Evolutionary conservation across 805 yeast species (phyloP).

Genomic region (Suhomyces pyralidae): DNA sequence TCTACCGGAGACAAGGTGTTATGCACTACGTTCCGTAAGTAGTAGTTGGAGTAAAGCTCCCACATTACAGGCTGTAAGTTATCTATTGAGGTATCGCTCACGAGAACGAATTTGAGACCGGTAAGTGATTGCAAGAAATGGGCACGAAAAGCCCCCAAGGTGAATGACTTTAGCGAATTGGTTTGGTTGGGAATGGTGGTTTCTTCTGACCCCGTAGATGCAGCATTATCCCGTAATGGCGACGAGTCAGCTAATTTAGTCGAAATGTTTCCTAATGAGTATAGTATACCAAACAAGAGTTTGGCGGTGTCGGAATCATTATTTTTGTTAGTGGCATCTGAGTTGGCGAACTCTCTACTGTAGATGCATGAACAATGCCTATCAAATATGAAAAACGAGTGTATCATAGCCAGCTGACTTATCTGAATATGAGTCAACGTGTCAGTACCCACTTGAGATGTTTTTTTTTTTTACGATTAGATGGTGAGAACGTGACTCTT

Average conservation of each 20-base stretch:
- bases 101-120: constrained; percentile 69
- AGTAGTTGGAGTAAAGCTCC: constrained; percentile 58
- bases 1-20: constrained; percentile 57
- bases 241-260: constrained; percentile 42
- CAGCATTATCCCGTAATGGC: constrained; percentile 15
- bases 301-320: constrained; percentile 72
- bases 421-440: constrained; percentile 24
- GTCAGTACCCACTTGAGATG: background rate
- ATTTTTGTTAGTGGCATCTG: constrained; percentile 40
- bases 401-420: constrained; percentile 43
- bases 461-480: background rate
- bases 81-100: constrained; percentile 63
- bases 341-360: constrained; percentile 55
- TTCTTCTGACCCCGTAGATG: constrained; percentile 9
- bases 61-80: constrained; percentile 53
- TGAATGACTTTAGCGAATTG: constrained; percentile 48
- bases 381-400: constrained; percentile 88
- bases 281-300: constrained; percentile 79
- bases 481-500: background rate
- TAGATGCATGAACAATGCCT: constrained; percentile 88
- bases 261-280: constrained; percentile 74
- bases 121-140: constrained; percentile 80
- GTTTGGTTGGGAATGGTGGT: background rate
- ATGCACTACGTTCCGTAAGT: constrained; percentile 57
- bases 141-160: constrained; percentile 75